These are phyloP conservation scores for Venturia oleaginea DNA, from an alignment of 2,329 filamentous ascomycete genomes.

Conservation along the genomic window DNA sequence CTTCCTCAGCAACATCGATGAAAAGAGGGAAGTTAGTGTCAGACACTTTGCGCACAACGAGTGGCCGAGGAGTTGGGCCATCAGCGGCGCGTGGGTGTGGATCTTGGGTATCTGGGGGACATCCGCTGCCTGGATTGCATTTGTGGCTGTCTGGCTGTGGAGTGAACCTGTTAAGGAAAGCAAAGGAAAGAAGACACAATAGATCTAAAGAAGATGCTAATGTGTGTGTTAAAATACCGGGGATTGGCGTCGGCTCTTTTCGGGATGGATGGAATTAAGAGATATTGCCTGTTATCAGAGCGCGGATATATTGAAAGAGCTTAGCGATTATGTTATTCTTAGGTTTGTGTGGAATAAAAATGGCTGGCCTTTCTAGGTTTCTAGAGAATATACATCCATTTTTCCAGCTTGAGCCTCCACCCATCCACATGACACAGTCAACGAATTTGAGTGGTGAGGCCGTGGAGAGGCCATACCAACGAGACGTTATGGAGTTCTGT, in stretches of 20 bases:
- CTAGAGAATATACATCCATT: too few species aligned
- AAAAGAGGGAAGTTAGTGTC: slow-evolving; percentile 91
- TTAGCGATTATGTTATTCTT: background rate
- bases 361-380: background rate
- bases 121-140: slow-evolving; percentile 71
- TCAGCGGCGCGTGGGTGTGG: slow-evolving; percentile 90
- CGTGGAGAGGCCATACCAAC: background rate
- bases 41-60: slow-evolving; percentile 96
- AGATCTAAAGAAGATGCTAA: background rate
- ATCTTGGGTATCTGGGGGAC: slow-evolving; percentile 81
- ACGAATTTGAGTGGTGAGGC: too few species aligned
- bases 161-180: slow-evolving; percentile 50
- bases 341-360: background rate
- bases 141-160: slow-evolving; percentile 84
- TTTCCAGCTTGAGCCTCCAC: too few species aligned
- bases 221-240: slow-evolving; percentile 2
- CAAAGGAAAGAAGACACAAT: slow-evolving; percentile 40
- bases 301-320: slow-evolving; percentile 4
- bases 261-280: background rate
- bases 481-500: background rate
- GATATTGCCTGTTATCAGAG: background rate
- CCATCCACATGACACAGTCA: too few species aligned
- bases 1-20: slow-evolving; percentile 79
- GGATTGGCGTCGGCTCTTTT: background rate
- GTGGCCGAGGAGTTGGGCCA: slow-evolving; percentile 83